Percentiles rank a stretch among this genome's conserved stretches.
Evolutionary conservation across 2,329 filamentous ascomycete genomes (phyloP).

Genomic region (Rhynchosporium secalis): DNA sequence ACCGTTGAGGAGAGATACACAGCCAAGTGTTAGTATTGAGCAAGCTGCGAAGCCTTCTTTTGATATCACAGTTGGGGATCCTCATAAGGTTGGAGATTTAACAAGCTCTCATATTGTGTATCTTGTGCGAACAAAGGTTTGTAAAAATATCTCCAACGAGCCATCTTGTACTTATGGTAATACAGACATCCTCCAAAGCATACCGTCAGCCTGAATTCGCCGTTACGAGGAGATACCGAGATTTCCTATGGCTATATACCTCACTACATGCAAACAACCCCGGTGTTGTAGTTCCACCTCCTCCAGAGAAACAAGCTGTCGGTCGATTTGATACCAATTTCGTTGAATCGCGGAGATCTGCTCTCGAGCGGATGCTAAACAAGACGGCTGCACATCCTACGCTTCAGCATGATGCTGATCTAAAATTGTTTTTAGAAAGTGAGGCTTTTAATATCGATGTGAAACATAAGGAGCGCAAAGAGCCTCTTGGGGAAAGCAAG

Average conservation of each 20-base stretch:
- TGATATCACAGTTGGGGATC: slow-evolving; percentile 88
- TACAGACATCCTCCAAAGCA: slow-evolving; percentile 88
- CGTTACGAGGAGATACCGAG: slow-evolving; percentile 89
- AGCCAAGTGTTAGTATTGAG: slow-evolving; percentile 85
- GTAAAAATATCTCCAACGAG: slow-evolving; percentile 22
- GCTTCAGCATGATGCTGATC: slow-evolving; percentile 86
- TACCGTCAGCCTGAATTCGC: slow-evolving; percentile 91
- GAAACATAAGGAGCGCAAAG: slow-evolving; percentile 94
- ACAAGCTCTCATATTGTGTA: slow-evolving; percentile 98
- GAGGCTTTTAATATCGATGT: slow-evolving; percentile 95
- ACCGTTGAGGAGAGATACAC: slow-evolving; percentile 52
- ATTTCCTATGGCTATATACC: slow-evolving; percentile 97
- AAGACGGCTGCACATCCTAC: slow-evolving; percentile 88
- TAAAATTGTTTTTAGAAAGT: slow-evolving; percentile 96
- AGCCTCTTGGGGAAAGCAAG: slow-evolving; percentile 87
- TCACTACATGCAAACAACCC: slow-evolving; percentile 93
- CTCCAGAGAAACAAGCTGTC: slow-evolving; percentile 96
- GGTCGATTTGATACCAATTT: slow-evolving; percentile 96
- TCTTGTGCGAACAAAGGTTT: slow-evolving; percentile 87
- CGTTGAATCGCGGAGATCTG: slow-evolving; percentile 86
- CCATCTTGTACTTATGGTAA: slow-evolving; percentile 24
- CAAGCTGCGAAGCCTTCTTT: slow-evolving; percentile 92
- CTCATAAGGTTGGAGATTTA: slow-evolving; percentile 95
- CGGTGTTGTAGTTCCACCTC: slow-evolving; percentile 90
- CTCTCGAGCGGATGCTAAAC: slow-evolving; percentile 96